Conservation (phyloP, 306 rosid species). For the Casuarina cunninghamiana region DNA sequence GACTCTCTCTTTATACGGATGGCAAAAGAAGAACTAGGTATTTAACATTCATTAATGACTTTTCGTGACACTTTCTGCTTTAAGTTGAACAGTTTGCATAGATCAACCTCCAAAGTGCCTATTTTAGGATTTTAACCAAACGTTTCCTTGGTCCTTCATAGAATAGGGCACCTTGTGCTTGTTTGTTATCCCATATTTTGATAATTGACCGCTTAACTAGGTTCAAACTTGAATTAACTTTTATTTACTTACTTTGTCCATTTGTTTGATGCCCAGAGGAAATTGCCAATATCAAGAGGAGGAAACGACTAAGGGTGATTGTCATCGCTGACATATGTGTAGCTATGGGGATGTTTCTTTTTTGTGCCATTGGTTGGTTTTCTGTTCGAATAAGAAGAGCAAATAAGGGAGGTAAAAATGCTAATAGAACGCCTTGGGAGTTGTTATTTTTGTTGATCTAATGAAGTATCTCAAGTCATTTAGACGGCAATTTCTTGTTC, state of each 20-base stretch:
- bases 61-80: background rate
- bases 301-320: conserved; percentile 12
- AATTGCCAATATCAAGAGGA: conserved; percentile 30
- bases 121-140: background rate
- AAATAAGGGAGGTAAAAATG: conserved; percentile 12
- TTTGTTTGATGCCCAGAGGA: conserved; percentile 13
- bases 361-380: conserved; percentile 15
- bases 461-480: background rate
- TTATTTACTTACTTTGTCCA: background rate
- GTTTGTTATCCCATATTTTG: background rate
- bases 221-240: background rate
- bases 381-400: conserved; percentile 7
- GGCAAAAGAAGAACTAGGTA: conserved; percentile 27
- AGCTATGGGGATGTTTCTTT: conserved; percentile 14
- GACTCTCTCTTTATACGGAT: conserved; percentile 25
- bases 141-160: background rate
- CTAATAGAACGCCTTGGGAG: background rate
- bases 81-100: background rate
- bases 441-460: background rate
- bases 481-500: background rate
- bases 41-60: background rate
- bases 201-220: background rate
- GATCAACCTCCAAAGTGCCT: background rate
- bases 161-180: background rate
- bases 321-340: background rate